Conservation (phyloP, 768 basidiomycete genomes). For the Russula ochroleuca region DNA sequence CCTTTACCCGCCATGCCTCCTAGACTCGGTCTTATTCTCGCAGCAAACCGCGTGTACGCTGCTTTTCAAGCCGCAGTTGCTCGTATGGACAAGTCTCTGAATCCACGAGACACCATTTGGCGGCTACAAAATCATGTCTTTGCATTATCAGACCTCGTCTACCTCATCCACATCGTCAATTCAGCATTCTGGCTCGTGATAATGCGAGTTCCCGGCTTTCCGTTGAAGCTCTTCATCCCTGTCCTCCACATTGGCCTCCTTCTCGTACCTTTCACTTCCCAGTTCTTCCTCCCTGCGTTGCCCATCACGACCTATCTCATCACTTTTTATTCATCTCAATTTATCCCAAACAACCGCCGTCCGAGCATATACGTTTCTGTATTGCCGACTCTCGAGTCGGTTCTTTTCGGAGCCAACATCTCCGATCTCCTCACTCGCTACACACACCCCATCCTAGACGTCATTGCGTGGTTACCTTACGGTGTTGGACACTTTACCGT, state of each 20-base stretch:
- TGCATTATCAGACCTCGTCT: conserved; percentile 52
- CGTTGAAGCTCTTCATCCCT: conserved; percentile 74
- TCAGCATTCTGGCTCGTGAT: conserved; percentile 68
- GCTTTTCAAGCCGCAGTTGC: conserved; percentile 60
- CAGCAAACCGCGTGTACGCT: conserved; percentile 29
- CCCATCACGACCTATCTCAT: conserved; percentile 86
- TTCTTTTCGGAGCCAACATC: conserved; percentile 96
- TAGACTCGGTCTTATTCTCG: conserved; percentile 6
- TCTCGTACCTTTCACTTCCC: conserved; percentile 79
- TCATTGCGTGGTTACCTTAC: conserved; percentile 95
- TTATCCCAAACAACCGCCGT: conserved; percentile 70
- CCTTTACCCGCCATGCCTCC: conserved; percentile 12
- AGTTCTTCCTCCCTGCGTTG: conserved; percentile 85
- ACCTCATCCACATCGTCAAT: conserved; percentile 59
- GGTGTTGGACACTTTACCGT: conserved; percentile 88
- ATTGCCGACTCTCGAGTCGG: conserved; percentile 90
- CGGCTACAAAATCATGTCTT: conserved; percentile 57
- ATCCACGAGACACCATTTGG: conserved; percentile 58
- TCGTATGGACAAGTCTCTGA: conserved; percentile 73
- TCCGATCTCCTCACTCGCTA: conserved; percentile 94
- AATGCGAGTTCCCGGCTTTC: conserved; percentile 66
- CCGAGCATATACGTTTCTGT: conserved; percentile 88
- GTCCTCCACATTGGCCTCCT: conserved; percentile 62
- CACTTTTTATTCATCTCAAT: conserved; percentile 80
- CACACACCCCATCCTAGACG: conserved; percentile 88